Percentiles rank a stretch among this genome's conserved stretches.
Conservation (phyloP, 1,284 basidiomycete species). For the Cryptococcus neoformans region DNA sequence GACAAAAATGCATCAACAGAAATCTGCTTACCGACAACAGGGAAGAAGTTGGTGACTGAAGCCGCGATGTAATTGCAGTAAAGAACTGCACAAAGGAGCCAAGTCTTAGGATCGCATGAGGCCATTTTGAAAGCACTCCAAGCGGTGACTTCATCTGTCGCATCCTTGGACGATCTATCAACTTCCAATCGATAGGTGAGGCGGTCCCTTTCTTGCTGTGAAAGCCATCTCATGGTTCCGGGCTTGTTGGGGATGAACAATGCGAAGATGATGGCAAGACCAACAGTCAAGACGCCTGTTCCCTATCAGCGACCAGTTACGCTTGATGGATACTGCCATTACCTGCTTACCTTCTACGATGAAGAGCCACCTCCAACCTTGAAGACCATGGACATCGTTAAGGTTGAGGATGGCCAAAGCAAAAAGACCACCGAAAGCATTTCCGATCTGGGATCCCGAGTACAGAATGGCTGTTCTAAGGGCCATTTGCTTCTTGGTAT, state of each 20-base stretch:
- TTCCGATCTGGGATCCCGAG: conserved; percentile 42
- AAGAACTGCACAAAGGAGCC: conserved; percentile 26
- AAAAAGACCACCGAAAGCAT: conserved; percentile 46
- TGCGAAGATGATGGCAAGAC: conserved; percentile 28
- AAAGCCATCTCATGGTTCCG: conserved; percentile 30
- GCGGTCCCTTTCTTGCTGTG: conserved; percentile 30
- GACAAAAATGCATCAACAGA: not conserved
- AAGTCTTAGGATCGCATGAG: conserved; percentile 38
- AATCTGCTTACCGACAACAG: conserved; percentile 25
- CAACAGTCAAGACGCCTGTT: conserved; percentile 25
- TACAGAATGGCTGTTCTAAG: conserved; percentile 37
- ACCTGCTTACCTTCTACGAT: conserved; percentile 16
- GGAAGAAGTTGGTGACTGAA: conserved; percentile 46
- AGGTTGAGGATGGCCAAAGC: conserved; percentile 33
- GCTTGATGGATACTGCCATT: no score
- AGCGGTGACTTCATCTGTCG: conserved; percentile 24
- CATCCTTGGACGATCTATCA: conserved; percentile 37
- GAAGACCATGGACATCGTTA: conserved; percentile 27
- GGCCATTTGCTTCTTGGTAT: conserved; percentile 36
- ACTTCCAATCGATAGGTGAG: conserved; percentile 37
- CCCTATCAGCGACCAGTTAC: no score
- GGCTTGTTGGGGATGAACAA: conserved; percentile 42
- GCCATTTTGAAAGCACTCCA: conserved; percentile 31
- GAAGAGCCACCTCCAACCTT: conserved; percentile 26
- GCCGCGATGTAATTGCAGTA: conserved; percentile 30